Evolutionary conservation across 208 protist species (phyloP), one percentile per base, ranked within the genome.

Genomic region (Leishmania braziliensis): DNA sequence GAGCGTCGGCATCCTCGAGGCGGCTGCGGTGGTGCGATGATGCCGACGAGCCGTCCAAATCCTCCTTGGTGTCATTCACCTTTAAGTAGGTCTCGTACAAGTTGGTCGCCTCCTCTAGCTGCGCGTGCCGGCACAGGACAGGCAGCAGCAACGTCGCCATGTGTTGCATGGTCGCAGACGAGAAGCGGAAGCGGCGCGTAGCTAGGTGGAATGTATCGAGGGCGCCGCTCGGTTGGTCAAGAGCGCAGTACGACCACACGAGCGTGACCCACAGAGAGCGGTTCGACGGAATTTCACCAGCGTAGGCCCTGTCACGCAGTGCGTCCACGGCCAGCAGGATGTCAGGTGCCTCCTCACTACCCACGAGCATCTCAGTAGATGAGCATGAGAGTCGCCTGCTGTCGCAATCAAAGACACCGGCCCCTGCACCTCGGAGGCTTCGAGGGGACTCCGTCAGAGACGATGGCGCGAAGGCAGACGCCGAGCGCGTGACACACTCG

Each of bases 201-300:
- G 89, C 92, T 68, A 93, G 88, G 16, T 86, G 63, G 3, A 94
- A 86, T 58, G 86, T 82, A 74, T 97, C 91, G 48, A 94, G 83
- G 1, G 87, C 93, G 43, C 86, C 77, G n/a, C 79, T 79, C 9
- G 92, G 86, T 10, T 66, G 53, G 10, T 88, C 81, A 58, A 96
- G 81, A 4, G 74, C 78, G 36, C 83, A 89, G 79, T 97, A 96
- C 3, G 92, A 86, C 91, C 92, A 96, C 72, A 95, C 78, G 6
- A 98, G 81, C 5, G 95, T 93, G 18, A 90, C 85, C 90, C 91
- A 98, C 18, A 98, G 84, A 20, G 89, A 89, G 6, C 74, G 65
- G 53, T 78, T 93, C 3, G 86, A 79, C 1, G 87, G 91, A 20
- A 96, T 91, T 8, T 94, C 90, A 8, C 87, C 91, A 18, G 88